Conservation (phyloP, 352 stramenopile genomes). For the Phytophthora sojae region DNA sequence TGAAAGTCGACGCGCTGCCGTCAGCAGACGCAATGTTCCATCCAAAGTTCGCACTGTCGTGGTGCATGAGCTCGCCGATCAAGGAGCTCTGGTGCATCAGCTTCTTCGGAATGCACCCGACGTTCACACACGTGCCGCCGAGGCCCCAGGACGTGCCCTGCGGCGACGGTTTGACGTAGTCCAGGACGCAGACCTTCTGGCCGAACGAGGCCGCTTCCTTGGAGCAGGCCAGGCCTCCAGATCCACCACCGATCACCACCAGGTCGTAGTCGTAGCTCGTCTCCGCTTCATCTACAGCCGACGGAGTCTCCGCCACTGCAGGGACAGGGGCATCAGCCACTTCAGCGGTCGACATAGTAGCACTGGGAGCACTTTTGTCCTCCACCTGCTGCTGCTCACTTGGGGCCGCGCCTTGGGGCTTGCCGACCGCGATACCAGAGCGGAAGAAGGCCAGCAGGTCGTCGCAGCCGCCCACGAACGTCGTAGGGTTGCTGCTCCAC, state of each 20-base stretch:
- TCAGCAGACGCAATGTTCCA: constrained; percentile 56
- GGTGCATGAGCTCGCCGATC: constrained; percentile 89
- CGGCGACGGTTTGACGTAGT: constrained; percentile 95
- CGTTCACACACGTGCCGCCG: constrained; percentile 98
- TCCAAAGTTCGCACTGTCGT: constrained; percentile 90
- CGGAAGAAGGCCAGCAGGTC: constrained; percentile 72
- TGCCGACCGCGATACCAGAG: constrained; percentile 41
- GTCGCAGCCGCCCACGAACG: constrained; percentile 77
- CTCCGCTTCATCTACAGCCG: constrained; percentile 14
- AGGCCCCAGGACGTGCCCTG: constrained; percentile 92
- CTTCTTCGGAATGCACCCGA: constrained; percentile 99
- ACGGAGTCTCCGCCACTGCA: background rate
- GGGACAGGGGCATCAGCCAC: constrained; percentile 3
- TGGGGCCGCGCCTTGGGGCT: constrained; percentile 8
- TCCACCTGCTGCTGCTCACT: constrained; percentile 9
- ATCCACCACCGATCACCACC: constrained; percentile 85
- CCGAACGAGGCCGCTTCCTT: constrained; percentile 95
- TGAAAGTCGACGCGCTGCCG: constrained; percentile 48
- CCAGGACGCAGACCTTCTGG: constrained; percentile 95
- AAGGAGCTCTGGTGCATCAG: constrained; percentile 97
- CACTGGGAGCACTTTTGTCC: constrained; percentile 1
- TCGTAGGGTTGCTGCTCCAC: constrained; percentile 60
- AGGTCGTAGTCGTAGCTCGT: constrained; percentile 82
- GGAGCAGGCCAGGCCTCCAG: constrained; percentile 93
- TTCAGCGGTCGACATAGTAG: background rate